Evolutionary conservation across 129 eudicot genomes (phyloP).

Genomic region (Logfia minima): DNA sequence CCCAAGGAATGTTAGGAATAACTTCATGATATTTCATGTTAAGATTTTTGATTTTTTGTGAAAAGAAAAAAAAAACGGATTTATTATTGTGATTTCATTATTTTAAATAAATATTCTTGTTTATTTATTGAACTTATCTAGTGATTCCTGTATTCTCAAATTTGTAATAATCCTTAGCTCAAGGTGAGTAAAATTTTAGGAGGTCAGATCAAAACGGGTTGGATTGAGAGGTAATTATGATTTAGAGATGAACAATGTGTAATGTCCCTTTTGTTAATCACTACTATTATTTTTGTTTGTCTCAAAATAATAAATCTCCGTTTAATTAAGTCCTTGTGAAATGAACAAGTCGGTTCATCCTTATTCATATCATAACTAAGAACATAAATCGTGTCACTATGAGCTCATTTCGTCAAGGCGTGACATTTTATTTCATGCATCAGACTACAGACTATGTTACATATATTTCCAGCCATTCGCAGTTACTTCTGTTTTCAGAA

Average conservation of each 20-base stretch:
- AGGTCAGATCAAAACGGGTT: neutral
- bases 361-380: neutral
- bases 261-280: no score
- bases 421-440: neutral
- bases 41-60: no score
- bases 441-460: neutral
- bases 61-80: no score
- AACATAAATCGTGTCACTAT: neutral
- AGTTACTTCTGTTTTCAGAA: neutral
- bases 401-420: neutral
- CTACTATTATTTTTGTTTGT: neutral
- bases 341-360: neutral
- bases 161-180: no score
- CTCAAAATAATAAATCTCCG: neutral
- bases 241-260: neutral
- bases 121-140: no score
- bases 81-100: no score
- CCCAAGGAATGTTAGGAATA: no score
- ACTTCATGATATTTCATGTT: no score
- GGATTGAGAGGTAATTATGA: neutral
- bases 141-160: no score
- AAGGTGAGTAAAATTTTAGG: no score
- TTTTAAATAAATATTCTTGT: no score
- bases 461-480: neutral
- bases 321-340: neutral